Percentiles rank a stretch among this genome's conserved stretches.
Evolutionary conservation across 768 basidiomycete species (phyloP).

Genomic region (Mrakia blollopis): DNA sequence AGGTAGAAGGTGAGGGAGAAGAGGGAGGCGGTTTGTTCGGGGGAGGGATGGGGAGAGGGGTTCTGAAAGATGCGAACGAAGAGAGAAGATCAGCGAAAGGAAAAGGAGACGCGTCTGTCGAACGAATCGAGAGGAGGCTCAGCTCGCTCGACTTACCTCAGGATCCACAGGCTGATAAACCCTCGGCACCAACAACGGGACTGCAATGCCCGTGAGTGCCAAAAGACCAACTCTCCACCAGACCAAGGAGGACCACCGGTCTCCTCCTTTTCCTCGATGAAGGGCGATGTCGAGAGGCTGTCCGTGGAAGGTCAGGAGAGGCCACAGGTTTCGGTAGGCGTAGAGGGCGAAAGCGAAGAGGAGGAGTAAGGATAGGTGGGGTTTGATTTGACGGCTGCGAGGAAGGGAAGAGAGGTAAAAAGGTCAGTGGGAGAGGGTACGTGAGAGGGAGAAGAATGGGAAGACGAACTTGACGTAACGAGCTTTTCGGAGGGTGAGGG

Average conservation of each 20-base stretch:
- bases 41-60: background rate
- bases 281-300: slow-evolving; percentile 21
- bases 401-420: background rate
- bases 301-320: background rate
- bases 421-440: background rate
- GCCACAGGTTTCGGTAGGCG: slow-evolving; percentile 23
- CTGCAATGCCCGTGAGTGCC: background rate
- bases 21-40: slow-evolving; percentile 9
- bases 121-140: background rate
- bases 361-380: slow-evolving; percentile 18
- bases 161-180: background rate
- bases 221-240: slow-evolving; percentile 16
- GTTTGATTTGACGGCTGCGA: slow-evolving; percentile 14
- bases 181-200: background rate
- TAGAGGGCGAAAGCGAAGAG: slow-evolving; percentile 12
- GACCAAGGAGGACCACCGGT: slow-evolving; percentile 20
- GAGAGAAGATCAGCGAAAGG: too few species aligned
- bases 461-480: background rate
- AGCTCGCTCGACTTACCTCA: background rate
- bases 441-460: background rate
- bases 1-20: slow-evolving; percentile 8
- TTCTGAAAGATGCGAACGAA: background rate
- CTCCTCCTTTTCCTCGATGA: slow-evolving; percentile 14
- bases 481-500: background rate
- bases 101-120: background rate